A percentile compares a stretch with the other conserved stretches of the same genome.
Evolutionary conservation across 176 grass and related monocot species (phyloP).

Genomic region (Poa pratensis): DNA sequence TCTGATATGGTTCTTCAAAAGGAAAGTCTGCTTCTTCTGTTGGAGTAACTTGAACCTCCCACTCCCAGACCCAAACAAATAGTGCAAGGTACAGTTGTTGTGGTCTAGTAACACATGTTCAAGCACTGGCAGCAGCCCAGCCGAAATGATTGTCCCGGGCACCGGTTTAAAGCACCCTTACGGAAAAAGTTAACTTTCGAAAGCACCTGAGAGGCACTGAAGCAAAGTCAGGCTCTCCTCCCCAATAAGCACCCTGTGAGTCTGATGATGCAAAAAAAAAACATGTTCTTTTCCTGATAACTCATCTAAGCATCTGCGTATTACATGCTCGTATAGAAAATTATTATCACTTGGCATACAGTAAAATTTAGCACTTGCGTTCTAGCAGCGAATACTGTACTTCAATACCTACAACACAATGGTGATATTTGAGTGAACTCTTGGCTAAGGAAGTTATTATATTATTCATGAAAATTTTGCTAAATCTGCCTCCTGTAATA

Average conservation of each 20-base stretch:
- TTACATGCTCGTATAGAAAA: background rate
- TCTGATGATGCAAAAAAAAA: background rate
- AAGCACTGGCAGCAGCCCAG: background rate
- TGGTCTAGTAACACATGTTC: background rate
- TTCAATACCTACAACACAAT: background rate
- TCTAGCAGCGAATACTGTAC: slow-evolving; percentile 13
- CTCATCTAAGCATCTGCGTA: background rate
- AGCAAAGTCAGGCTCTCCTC: background rate
- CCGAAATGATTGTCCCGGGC: background rate
- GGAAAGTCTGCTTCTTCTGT: background rate
- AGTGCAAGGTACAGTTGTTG: background rate
- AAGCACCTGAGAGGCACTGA: background rate
- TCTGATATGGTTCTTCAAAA: slow-evolving; percentile 8
- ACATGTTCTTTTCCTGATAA: background rate
- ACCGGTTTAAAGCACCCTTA: background rate
- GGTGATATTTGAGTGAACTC: slow-evolving; percentile 12
- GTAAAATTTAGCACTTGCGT: slow-evolving; percentile 1
- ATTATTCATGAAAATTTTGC: background rate
- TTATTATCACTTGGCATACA: background rate
- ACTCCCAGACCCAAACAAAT: background rate
- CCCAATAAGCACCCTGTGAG: background rate
- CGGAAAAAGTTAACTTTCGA: background rate
- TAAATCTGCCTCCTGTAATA: slow-evolving; percentile 12
- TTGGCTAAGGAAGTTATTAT: background rate
- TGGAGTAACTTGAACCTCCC: background rate